phyloP scores from a whole-genome alignment of 2,329 filamentous ascomycete species.

The Monilinia fructicola region DNA sequence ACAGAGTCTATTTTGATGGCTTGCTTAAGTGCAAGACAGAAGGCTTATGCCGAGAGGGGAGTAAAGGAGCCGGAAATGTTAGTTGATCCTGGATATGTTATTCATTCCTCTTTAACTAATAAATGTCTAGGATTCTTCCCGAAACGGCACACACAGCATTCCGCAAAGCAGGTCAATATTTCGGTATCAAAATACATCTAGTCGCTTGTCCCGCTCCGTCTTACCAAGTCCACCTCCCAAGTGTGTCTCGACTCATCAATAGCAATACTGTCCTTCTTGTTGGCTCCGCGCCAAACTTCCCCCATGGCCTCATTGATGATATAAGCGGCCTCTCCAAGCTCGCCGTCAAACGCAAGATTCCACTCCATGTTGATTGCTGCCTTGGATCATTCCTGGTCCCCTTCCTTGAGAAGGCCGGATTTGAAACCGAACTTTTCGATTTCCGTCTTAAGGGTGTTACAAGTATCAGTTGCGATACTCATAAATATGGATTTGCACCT shows the following conservation, averaged over 20 bases:
- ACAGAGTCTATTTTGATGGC: slow-evolving; percentile 98
- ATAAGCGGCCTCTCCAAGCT: slow-evolving; percentile 82
- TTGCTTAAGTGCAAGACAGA: slow-evolving; percentile 84
- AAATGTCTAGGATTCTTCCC: slow-evolving; percentile 73
- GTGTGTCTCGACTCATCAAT: slow-evolving; percentile 84
- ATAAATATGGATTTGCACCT: slow-evolving; percentile 98
- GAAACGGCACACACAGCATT: slow-evolving; percentile 95
- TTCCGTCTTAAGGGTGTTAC: slow-evolving; percentile 94
- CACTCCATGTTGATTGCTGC: slow-evolving; percentile 96
- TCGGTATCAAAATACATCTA: slow-evolving; percentile 91
- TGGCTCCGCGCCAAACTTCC: slow-evolving; percentile 94
- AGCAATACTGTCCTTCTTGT: slow-evolving; percentile 91
- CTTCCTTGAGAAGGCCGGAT: slow-evolving; percentile 89
- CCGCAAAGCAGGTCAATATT: slow-evolving; percentile 91
- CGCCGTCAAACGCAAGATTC: slow-evolving; percentile 74
- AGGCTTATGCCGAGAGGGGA: slow-evolving; percentile 79
- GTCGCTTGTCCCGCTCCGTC: slow-evolving; percentile 81
- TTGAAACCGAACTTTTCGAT: slow-evolving; percentile 84
- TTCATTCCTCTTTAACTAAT: slow-evolving; percentile 31
- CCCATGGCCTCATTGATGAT: slow-evolving; percentile 96
- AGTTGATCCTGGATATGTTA: slow-evolving; percentile 37
- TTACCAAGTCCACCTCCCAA: slow-evolving; percentile 79
- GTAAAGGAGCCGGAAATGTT: slow-evolving; percentile 94
- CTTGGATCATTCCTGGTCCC: slow-evolving; percentile 93
- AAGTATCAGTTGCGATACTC: slow-evolving; percentile 93